phyloP scores from a whole-genome alignment of 345 rosid genomes.

The Eucalyptus tenuipes region DNA sequence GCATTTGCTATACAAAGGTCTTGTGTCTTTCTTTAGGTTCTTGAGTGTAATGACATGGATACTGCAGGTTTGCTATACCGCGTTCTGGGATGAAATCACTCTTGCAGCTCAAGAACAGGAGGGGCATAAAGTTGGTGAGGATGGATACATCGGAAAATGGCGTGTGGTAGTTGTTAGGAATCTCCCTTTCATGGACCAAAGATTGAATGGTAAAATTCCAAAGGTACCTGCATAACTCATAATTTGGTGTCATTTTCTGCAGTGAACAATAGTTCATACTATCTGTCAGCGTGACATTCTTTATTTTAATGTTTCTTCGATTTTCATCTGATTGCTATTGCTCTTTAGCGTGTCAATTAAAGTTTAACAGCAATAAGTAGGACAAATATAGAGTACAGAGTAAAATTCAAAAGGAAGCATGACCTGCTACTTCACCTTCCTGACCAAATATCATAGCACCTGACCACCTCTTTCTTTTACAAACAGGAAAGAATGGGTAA shows the following conservation, averaged over 20 bases:
- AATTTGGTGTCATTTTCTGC: background rate
- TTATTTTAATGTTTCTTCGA: background rate
- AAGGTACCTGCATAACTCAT: constrained; percentile 35
- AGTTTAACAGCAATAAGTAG: background rate
- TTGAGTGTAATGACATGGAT: constrained; percentile 1
- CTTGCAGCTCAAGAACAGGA: constrained; percentile 52
- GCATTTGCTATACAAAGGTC: background rate
- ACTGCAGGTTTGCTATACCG: constrained; percentile 87
- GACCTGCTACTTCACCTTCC: background rate
- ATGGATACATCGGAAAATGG: constrained; percentile 70
- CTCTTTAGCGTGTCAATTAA: background rate
- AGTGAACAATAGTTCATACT: background rate
- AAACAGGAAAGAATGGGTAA: background rate
- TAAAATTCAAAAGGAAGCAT: background rate
- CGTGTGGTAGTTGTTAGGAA: constrained; percentile 65
- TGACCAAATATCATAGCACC: background rate
- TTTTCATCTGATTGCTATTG: background rate
- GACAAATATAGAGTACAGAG: background rate
- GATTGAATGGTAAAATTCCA: constrained; percentile 96
- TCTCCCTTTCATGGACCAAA: constrained; percentile 82
- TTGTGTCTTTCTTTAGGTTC: background rate
- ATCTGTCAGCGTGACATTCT: background rate
- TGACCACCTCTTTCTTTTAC: background rate
- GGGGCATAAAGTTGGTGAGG: constrained; percentile 45
- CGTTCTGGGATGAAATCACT: constrained; percentile 93